Percentiles rank a stretch among this genome's conserved stretches.
Evolutionary conservation across 306 rosid species (phyloP).

Genomic region (Trifolium pratense): DNA sequence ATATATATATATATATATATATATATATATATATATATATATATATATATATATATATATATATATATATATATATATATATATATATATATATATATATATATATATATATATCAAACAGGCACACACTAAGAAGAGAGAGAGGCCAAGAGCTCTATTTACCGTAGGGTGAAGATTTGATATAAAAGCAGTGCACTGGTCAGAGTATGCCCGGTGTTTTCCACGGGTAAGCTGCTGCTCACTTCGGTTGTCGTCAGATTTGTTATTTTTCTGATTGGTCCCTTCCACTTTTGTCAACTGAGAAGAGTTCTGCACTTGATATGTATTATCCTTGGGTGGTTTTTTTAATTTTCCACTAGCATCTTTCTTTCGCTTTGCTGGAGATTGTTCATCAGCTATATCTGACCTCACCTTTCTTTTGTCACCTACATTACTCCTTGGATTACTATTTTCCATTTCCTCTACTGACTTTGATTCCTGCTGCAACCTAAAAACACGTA

Average conservation of each 20-base stretch:
- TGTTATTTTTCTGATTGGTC: slow-evolving; percentile 45
- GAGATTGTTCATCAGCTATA: slow-evolving; percentile 50
- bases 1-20: no score
- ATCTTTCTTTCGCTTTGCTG: slow-evolving; percentile 70
- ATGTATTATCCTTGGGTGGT: slow-evolving; percentile 53
- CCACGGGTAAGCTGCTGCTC: slow-evolving; percentile 49
- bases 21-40: no score
- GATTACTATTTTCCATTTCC: slow-evolving; percentile 58
- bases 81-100: no score
- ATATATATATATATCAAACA: not conserved
- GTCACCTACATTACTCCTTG: slow-evolving; percentile 59
- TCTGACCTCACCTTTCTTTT: slow-evolving; percentile 76
- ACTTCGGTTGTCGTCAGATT: slow-evolving; percentile 47
- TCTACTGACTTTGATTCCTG: slow-evolving; percentile 67
- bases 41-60: no score
- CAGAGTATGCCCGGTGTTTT: slow-evolving; percentile 62
- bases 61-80: no score
- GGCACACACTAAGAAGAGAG: not conserved
- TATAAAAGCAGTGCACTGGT: slow-evolving; percentile 86
- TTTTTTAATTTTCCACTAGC: slow-evolving; percentile 53
- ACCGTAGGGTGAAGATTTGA: slow-evolving; percentile 73
- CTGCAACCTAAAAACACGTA: slow-evolving; percentile 65
- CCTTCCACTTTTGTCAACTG: slow-evolving; percentile 49
- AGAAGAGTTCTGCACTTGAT: slow-evolving; percentile 45
- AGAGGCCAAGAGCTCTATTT: slow-evolving; percentile 31